Evolutionary conservation across 1,139 yeast genomes (phyloP), one percentile per base, ranked within the genome.

Genomic region (Candida dubliniensis): DNA sequence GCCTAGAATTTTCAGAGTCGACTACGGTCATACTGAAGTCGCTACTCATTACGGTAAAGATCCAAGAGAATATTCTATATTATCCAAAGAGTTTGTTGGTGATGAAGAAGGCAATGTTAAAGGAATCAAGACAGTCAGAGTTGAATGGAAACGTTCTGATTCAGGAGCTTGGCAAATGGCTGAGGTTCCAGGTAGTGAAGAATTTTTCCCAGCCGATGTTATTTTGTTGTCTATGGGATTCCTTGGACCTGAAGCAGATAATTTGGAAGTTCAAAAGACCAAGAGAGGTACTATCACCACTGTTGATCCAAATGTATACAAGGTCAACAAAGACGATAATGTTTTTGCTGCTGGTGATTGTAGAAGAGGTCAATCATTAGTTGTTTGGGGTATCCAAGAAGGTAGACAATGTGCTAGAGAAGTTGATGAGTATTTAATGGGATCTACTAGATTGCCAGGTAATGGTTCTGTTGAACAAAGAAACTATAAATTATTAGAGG

Each of bases 371-470:
- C 99, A 93, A 74, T 89, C 96, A 3, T 81, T 93, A 65, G 95
- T 93, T 64, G 99, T 93, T 47, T 93, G 99, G 98, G 99, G 98
- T 71, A 93, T 93, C 58, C 98, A 93, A 71, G 99, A 93, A 72
- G 99, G 99, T 56, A 84, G 98, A 74, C 97, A 93, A 69, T 88
- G 96, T 79, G 99, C 99, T 34, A 81, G 96, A 56, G 91, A 88
- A 58, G 95, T 93, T 50, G 99, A 93, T 62, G 67, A 74, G 57
- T 87, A 67, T 65, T 76, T 93, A 66, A 82, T 83, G 82, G 90
- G 93, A 30, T 68, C 79, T 50, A 79, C 96, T 31, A 78, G 88
- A 61, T 78, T 93, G 57, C 98, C 99, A 49, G 96, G 96, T 38
- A 87, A 87, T 60, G 99, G 99, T 44, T 85, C 96, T 34, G 86